A percentile compares a stretch with the other conserved stretches of the same genome.
Evolutionary conservation across 1,284 basidiomycete species (phyloP).

Genomic region (Jaminaea rosea): DNA sequence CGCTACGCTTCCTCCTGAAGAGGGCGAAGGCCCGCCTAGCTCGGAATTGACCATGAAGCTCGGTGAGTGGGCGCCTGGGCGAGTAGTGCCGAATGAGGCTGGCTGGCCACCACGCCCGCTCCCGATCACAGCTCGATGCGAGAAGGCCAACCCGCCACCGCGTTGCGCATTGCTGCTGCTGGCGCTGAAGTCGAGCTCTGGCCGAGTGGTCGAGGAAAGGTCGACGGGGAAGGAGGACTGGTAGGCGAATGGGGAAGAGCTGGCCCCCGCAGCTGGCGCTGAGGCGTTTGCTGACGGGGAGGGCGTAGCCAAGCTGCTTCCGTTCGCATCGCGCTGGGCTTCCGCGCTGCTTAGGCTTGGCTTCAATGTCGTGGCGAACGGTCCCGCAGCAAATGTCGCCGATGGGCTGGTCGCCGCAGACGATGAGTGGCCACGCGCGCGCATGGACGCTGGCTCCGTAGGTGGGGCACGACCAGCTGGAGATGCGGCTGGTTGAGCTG

Average conservation of each 20-base stretch:
- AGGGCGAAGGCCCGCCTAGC: neutral
- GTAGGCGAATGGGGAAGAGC: neutral
- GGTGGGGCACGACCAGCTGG: neutral
- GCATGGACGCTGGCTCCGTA: neutral
- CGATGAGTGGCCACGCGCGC: neutral
- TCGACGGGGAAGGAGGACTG: neutral
- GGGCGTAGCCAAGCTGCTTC: no score
- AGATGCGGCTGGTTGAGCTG: neutral
- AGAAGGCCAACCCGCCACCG: slow-evolving; percentile 27
- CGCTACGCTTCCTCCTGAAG: neutral
- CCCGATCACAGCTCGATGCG: neutral
- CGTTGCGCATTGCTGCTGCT: slow-evolving; percentile 19
- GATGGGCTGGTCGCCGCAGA: neutral
- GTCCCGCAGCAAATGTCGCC: neutral
- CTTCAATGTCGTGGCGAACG: neutral
- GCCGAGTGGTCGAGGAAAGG: neutral
- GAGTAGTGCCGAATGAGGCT: slow-evolving; percentile 17
- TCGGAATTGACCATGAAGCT: neutral
- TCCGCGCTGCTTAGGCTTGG: neutral
- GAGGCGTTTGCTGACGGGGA: neutral
- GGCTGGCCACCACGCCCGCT: slow-evolving; percentile 5
- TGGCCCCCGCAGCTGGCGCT: neutral
- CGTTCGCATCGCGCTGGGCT: no score
- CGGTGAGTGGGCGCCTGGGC: neutral
- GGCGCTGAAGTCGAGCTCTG: slow-evolving; percentile 7